These are phyloP conservation scores for Salmacisia buchloeana DNA, from an alignment of 1,284 basidiomycete species.

Conservation along the genomic window DNA sequence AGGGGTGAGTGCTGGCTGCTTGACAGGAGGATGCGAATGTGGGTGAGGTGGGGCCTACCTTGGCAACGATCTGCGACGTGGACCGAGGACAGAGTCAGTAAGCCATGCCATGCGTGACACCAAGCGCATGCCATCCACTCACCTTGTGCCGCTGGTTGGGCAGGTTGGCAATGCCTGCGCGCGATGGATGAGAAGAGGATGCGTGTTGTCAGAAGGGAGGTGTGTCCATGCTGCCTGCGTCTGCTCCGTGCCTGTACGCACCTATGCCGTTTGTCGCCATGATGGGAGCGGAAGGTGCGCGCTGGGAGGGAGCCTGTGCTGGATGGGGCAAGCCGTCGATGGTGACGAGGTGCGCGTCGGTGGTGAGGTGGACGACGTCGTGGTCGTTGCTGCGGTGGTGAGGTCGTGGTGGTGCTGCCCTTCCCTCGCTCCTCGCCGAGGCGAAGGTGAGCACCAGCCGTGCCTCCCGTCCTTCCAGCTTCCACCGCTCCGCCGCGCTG, in stretches of 20 bases:
- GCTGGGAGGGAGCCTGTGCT: background rate
- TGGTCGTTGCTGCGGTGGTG: too few relatives aligned
- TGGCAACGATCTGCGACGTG: constrained; percentile 65
- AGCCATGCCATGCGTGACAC: background rate
- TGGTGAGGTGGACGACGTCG: too few relatives aligned
- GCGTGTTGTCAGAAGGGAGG: too few relatives aligned
- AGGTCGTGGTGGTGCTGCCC: too few relatives aligned
- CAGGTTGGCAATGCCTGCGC: constrained; percentile 70
- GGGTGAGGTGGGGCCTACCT: constrained; percentile 48
- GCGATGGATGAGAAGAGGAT: background rate
- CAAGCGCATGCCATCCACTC: background rate
- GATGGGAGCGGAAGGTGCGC: background rate
- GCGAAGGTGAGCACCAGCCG: too few relatives aligned
- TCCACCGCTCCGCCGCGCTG: too few relatives aligned
- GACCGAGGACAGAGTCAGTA: background rate
- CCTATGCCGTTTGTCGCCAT: constrained; percentile 12
- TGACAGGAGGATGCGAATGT: background rate
- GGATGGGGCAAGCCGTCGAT: too few relatives aligned
- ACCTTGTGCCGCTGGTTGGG: constrained; percentile 63
- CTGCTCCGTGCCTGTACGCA: background rate
- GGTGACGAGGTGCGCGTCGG: too few relatives aligned
- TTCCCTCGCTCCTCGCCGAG: too few relatives aligned
- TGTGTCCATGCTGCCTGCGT: background rate
- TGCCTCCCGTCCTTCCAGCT: too few relatives aligned
- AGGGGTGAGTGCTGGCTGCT: too few relatives aligned